phyloP scores from a whole-genome alignment of 129 eudicot species.

The Flaveria bidentis region DNA sequence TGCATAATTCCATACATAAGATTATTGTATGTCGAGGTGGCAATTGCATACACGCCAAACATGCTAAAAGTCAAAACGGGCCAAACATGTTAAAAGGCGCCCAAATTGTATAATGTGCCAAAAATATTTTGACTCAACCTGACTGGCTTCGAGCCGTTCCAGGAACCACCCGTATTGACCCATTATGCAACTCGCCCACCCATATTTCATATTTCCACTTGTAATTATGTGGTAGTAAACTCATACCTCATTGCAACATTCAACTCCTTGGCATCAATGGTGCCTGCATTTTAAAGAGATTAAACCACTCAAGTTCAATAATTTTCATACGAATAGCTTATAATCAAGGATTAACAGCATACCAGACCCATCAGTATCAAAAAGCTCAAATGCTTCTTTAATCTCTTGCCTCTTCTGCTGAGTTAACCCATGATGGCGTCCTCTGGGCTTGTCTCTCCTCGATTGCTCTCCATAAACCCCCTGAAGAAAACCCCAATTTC shows the following conservation, averaged over 20 bases:
- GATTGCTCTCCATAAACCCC: constrained; percentile 47
- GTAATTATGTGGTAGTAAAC: background rate
- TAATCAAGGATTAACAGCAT: background rate
- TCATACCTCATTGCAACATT: constrained; percentile 96
- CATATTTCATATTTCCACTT: background rate
- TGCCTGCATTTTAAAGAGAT: constrained; percentile 48
- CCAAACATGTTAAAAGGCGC: background rate
- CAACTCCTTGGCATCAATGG: constrained; percentile 95
- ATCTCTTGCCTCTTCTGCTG: constrained; percentile 92
- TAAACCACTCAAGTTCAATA: constrained; percentile 11
- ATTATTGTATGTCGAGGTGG: background rate
- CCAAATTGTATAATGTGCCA: background rate
- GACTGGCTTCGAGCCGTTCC: background rate
- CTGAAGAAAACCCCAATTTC: constrained; percentile 21
- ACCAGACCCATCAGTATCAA: constrained; percentile 99
- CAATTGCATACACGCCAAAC: background rate
- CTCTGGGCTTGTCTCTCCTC: constrained; percentile 71
- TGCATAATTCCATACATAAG: constrained; percentile 10
- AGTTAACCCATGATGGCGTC: constrained; percentile 76
- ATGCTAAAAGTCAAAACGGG: background rate
- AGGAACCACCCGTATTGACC: background rate
- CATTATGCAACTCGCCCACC: background rate
- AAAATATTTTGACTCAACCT: background rate
- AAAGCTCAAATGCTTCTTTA: constrained; percentile 95
- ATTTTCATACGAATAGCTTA: background rate